Evolutionary conservation across 257 asterid species (phyloP), one percentile per base, ranked within the genome.

Genomic region (Scutellaria baicalensis): DNA sequence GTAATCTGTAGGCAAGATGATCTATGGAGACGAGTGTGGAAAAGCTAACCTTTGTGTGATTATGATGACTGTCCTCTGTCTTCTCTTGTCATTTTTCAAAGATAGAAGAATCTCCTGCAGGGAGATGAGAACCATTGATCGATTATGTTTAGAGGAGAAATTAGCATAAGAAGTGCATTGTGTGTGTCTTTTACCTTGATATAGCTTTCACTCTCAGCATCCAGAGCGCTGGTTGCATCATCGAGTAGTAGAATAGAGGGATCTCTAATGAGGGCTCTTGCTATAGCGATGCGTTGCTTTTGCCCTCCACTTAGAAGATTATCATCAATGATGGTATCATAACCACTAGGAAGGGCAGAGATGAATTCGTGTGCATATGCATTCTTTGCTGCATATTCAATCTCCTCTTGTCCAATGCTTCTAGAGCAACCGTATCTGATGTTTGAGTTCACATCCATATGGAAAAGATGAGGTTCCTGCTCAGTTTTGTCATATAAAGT

Each of bases 201-300:
- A 39, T 77, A 74, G 51, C 77, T 50, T 78, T 83, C 87, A 66
- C 79, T 86, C 68, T 85, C 95, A 38, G 88, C 82, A 80, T 88
- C 91, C 47, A 88, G 79, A 45, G 91, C 91, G 66, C 95, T 88
- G 43, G 91, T 85, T 21, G 95, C 84, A 77, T 88, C 95, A 60
- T 88, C 91, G 6, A 88, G 83, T 43, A 85, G 23, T 17, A 88
- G 67, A 70, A 88, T 80, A 31, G 44, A 52, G 64, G 95, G 91
- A 65, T 88, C 85, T 67, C 89, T 84, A 49, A 85, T 70, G 57
- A 88, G 80, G 52, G 89, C 89, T 60, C 89, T 71, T n/a, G 95
- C 95, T 47, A 88, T 81, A 9, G 95, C 85, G n/a, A 88, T 82
- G 12, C 91, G 79, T 79, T 88, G 95, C 81, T 85, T 85, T 71